Percentiles rank a stretch among this genome's conserved stretches.
Conservation (phyloP, 192 early-diverging fungal genomes). For the Coemansia sp. region DNA sequence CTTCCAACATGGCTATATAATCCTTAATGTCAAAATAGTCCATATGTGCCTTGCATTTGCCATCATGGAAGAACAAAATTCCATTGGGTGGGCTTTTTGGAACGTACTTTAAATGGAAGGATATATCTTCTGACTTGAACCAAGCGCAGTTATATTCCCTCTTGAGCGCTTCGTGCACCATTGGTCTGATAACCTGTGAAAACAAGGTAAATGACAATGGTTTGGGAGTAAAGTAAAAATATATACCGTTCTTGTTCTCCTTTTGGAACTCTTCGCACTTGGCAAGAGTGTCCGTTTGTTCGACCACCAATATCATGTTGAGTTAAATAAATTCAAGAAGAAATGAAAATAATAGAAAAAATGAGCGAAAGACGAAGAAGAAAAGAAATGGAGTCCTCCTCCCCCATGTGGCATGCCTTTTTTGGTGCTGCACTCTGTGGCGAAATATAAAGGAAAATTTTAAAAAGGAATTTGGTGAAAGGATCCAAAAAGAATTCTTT, state of each 20-base stretch:
- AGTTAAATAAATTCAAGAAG: background rate
- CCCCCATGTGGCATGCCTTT: background rate
- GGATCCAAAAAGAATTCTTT: no score
- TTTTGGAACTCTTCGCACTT: background rate
- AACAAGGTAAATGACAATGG: background rate
- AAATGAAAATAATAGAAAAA: background rate
- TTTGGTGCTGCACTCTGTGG: background rate
- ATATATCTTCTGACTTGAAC: background rate
- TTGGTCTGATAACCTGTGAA: background rate
- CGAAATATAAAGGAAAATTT: no score
- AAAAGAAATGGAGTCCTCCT: background rate
- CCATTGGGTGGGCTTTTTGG: background rate
- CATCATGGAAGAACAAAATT: background rate
- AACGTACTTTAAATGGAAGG: background rate
- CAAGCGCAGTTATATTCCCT: slow-evolving; percentile 1
- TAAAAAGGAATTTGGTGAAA: no score
- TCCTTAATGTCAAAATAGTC: background rate
- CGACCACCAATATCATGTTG: background rate
- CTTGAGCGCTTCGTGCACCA: background rate
- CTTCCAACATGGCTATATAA: background rate
- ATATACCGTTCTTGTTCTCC: background rate
- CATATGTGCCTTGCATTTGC: background rate
- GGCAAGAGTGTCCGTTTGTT: background rate
- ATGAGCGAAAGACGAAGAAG: background rate
- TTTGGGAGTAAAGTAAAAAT: background rate